Evolutionary conservation across 2,329 filamentous ascomycete species (phyloP).

Genomic region (Paraconiothyrium brasiliense): DNA sequence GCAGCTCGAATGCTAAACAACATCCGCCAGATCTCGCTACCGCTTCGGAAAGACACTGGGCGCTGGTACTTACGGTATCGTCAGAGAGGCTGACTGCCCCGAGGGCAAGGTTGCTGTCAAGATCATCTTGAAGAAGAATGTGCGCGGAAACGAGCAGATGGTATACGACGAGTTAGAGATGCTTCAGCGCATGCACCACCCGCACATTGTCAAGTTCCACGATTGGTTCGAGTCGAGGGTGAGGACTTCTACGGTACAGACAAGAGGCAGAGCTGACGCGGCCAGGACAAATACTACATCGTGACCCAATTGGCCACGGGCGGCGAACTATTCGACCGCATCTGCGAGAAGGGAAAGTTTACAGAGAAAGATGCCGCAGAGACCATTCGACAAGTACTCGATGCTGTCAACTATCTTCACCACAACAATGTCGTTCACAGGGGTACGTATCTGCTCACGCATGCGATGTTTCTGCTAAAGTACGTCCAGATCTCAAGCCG

Average conservation of each 20-base stretch:
- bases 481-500: constrained; percentile 83
- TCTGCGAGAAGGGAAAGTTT: constrained; percentile 97
- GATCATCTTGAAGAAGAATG: constrained; percentile 99
- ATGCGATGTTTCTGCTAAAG: constrained; percentile 31
- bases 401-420: constrained; percentile 94
- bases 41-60: constrained; percentile 92
- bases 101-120: constrained; percentile 93
- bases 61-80: constrained; percentile 97
- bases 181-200: constrained; percentile 88
- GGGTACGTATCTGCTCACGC: constrained; percentile 63
- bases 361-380: constrained; percentile 97
- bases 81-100: constrained; percentile 89
- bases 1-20: constrained; percentile 40
- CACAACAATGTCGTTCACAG: constrained; percentile 94
- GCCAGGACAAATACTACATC: constrained; percentile 98
- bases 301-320: constrained; percentile 96
- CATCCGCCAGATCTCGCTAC: constrained; percentile 75
- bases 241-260: constrained; percentile 41
- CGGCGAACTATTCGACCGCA: constrained; percentile 96
- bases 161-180: constrained; percentile 97
- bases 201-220: constrained; percentile 95
- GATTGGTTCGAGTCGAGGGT: constrained; percentile 99
- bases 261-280: constrained; percentile 25
- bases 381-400: constrained; percentile 92
- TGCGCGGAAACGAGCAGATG: constrained; percentile 98